These are phyloP conservation scores for Sextonia rubra DNA, from an alignment of 164 flowering plant genomes.

Conservation along the genomic window DNA sequence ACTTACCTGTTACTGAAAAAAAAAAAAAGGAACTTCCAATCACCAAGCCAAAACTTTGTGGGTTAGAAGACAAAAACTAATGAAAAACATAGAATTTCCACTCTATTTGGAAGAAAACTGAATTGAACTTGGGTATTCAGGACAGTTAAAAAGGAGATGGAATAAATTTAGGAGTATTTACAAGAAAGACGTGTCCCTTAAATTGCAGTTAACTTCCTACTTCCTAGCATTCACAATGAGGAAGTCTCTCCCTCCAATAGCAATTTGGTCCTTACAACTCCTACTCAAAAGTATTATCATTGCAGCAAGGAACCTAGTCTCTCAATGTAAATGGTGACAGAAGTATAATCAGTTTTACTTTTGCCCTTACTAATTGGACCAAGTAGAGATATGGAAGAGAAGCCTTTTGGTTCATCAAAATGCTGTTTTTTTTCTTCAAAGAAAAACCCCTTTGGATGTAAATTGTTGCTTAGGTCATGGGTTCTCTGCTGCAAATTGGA, in stretches of 20 bases:
- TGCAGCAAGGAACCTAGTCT: neutral
- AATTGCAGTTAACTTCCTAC: neutral
- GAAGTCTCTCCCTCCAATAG: no score
- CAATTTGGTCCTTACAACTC: neutral
- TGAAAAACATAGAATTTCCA: neutral
- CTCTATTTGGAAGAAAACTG: neutral
- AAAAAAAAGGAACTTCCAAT: neutral
- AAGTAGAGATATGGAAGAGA: neutral
- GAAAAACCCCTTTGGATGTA: no score
- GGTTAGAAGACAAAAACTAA: neutral
- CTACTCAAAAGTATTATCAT: neutral
- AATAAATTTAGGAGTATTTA: neutral
- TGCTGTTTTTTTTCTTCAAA: no score
- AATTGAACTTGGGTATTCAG: neutral
- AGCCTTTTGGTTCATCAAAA: neutral
- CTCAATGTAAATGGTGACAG: neutral
- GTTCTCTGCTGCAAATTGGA: neutral
- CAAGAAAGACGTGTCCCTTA: neutral
- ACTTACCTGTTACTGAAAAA: no score
- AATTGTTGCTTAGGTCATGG: neutral
- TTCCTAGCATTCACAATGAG: no score
- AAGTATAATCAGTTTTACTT: neutral
- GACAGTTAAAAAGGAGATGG: neutral
- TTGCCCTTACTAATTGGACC: neutral
- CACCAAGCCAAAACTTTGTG: neutral